phyloP scores from a whole-genome alignment of 176 grass and related monocot species.

The Triticum dicoccoides region DNA sequence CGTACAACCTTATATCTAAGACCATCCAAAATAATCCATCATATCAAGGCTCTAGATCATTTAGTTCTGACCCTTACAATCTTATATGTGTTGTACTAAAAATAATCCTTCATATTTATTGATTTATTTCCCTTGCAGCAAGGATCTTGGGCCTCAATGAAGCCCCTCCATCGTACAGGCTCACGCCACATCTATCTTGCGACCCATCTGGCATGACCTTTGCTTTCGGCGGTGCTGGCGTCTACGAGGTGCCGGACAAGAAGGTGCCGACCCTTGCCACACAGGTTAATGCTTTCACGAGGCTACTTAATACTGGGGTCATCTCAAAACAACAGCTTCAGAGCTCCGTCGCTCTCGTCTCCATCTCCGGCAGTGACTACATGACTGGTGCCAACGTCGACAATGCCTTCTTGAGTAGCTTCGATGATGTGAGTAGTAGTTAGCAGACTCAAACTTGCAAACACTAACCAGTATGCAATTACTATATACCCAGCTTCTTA shows the following conservation, averaged over 20 bases:
- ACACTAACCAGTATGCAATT: background rate
- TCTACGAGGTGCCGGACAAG: constrained; percentile 6
- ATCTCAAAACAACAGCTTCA: background rate
- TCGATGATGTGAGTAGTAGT: background rate
- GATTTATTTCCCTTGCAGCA: background rate
- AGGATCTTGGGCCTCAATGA: background rate
- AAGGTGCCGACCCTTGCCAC: background rate
- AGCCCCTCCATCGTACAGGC: background rate
- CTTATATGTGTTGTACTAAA: background rate
- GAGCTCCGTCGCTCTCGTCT: constrained; percentile 17
- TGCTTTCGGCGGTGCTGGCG: constrained; percentile 27
- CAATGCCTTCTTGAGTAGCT: background rate
- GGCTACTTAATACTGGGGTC: background rate
- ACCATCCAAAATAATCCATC: background rate
- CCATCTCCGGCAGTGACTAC: constrained; percentile 42
- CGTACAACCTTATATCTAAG: background rate
- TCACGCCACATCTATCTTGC: too few relatives aligned
- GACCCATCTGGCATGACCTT: constrained; percentile 57
- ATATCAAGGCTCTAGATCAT: too few relatives aligned
- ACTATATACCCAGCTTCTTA: background rate
- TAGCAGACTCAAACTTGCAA: background rate
- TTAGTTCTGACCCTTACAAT: too few relatives aligned
- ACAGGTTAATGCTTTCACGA: background rate
- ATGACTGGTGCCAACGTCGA: background rate
- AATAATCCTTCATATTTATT: background rate